Percentiles rank a stretch among this genome's conserved stretches.
Conservation (phyloP, 257 asterid species). For the Echites panduratus region DNA sequence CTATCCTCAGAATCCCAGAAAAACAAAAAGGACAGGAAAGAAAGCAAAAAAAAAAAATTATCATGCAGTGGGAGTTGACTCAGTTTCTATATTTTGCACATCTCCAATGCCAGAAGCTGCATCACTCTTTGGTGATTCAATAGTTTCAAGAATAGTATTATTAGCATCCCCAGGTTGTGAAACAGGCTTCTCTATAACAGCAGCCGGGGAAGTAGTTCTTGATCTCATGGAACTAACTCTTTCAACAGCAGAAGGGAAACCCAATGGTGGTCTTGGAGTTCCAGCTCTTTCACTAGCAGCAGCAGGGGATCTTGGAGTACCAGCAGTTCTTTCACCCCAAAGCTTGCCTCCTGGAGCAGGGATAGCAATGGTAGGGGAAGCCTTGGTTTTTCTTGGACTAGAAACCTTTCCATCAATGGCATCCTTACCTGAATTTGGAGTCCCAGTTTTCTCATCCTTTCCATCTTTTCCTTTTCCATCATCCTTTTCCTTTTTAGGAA, state of each 20-base stretch:
- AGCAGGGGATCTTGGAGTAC: conserved; percentile 11
- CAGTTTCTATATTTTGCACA: conserved; percentile 25
- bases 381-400: conserved; percentile 5
- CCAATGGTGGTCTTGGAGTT: not conserved
- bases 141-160: conserved; percentile 4
- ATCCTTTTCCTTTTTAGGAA: conserved; percentile 30
- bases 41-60: conserved; percentile 1
- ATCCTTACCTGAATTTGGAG: conserved; percentile 9
- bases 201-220: conserved; percentile 13
- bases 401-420: conserved; percentile 15
- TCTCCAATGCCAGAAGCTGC: conserved; percentile 27
- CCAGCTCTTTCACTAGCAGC: conserved; percentile 14
- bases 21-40: not conserved
- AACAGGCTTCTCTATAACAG: conserved; percentile 23
- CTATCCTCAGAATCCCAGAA: not conserved
- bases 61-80: conserved; percentile 24
- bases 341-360: conserved; percentile 13
- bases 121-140: conserved; percentile 26
- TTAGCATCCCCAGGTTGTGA: conserved; percentile 22
- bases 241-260: conserved; percentile 15
- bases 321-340: conserved; percentile 11
- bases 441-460: conserved; percentile 14
- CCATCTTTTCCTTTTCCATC: conserved; percentile 14
- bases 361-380: conserved; percentile 2
- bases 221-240: not conserved